Evolutionary conservation across 306 rosid genomes (phyloP).

Genomic region (Pachyrhizus erosus): DNA sequence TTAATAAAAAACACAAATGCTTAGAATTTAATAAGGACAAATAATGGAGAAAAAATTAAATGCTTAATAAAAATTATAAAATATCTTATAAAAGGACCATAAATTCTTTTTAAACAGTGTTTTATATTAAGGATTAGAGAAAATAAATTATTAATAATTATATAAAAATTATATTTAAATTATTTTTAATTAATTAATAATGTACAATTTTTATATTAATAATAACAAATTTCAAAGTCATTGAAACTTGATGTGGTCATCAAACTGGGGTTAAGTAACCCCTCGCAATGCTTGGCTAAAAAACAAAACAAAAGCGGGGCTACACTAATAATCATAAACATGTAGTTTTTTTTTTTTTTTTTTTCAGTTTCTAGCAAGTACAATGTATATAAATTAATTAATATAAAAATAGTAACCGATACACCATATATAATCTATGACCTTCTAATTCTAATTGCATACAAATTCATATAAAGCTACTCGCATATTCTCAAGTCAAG

Average conservation of each 20-base stretch:
- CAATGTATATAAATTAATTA: not conserved
- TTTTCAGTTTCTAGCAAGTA: conserved; percentile 14
- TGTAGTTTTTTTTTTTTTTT: not conserved
- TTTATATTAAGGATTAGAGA: too few relatives aligned
- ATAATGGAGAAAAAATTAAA: too few relatives aligned
- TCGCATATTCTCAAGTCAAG: conserved; percentile 26
- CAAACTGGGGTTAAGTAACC: not conserved
- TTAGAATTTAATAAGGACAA: too few relatives aligned
- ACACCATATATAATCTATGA: not conserved
- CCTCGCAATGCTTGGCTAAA: conserved; percentile 30
- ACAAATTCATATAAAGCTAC: not conserved
- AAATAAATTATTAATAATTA: too few relatives aligned
- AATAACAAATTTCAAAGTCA: conserved; percentile 21
- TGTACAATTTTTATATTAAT: too few relatives aligned
- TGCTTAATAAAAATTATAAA: too few relatives aligned
- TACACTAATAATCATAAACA: conserved; percentile 1
- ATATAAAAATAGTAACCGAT: not conserved
- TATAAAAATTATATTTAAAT: too few relatives aligned
- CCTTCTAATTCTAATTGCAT: conserved; percentile 25
- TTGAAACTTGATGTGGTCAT: conserved; percentile 30
- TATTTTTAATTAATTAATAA: too few relatives aligned
- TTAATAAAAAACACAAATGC: too few relatives aligned
- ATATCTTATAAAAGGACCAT: too few relatives aligned
- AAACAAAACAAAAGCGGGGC: conserved; percentile 24
- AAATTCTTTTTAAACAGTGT: too few relatives aligned